A percentile compares a stretch with the other conserved stretches of the same genome.
These are phyloP conservation scores for Schrenkiella parvula DNA, from an alignment of 345 rosid species.

Conservation along the genomic window DNA sequence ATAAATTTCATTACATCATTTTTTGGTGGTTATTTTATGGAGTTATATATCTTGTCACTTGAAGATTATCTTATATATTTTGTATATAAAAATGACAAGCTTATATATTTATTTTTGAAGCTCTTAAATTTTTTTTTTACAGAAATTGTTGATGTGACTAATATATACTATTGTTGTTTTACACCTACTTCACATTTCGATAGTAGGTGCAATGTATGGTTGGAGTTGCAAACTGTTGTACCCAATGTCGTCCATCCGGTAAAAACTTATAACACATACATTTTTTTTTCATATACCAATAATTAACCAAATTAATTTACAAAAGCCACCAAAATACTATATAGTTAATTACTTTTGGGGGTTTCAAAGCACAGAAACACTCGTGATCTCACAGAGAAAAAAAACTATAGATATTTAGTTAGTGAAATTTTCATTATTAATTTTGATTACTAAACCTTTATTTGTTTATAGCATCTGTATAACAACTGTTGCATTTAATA, in stretches of 20 bases:
- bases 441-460: background rate
- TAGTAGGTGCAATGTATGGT: constrained; percentile 9
- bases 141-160: constrained; percentile 20
- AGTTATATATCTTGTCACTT: too few species aligned
- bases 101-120: constrained; percentile 5
- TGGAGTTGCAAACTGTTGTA: constrained; percentile 2
- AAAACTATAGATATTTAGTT: background rate
- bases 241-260: background rate
- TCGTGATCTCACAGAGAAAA: background rate
- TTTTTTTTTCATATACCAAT: background rate
- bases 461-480: background rate
- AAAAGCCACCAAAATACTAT: background rate
- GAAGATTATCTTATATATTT: too few species aligned
- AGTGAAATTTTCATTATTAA: background rate
- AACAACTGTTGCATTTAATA: background rate
- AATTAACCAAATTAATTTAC: background rate
- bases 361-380: constrained; percentile 5
- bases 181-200: background rate
- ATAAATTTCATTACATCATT: too few species aligned
- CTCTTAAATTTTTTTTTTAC: background rate
- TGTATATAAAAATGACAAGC: too few species aligned
- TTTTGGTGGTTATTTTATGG: too few species aligned
- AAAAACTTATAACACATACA: too few species aligned
- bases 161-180: constrained; percentile 14
- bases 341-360: background rate